phyloP scores from a whole-genome alignment of 768 basidiomycete genomes.

The Suillus hirtellus region DNA sequence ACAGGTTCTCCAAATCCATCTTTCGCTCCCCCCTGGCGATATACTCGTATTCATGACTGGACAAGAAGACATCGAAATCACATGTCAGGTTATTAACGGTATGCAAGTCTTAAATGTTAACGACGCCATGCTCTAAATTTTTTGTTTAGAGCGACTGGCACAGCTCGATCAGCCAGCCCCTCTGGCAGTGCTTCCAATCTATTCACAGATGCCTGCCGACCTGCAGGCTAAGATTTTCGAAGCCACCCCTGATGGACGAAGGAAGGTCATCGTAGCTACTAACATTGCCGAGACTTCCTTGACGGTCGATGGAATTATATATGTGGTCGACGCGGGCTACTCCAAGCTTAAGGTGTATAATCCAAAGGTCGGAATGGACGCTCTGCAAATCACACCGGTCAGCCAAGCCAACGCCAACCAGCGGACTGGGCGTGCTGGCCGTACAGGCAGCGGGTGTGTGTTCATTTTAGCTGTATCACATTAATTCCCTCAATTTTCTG shows the following conservation, averaged over 20 bases:
- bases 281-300: conserved; percentile 99
- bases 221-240: conserved; percentile 98
- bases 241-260: conserved; percentile 87
- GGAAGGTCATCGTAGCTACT: conserved; percentile 97
- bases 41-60: conserved; percentile 99
- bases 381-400: conserved; percentile 97
- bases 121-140: background rate
- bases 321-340: conserved; percentile 95
- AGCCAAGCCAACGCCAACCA: conserved; percentile 98
- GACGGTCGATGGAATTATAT: conserved; percentile 97
- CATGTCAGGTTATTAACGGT: conserved; percentile 94
- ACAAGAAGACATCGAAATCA: conserved; percentile 98
- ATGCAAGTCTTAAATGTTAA: conserved; percentile 18
- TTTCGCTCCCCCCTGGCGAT: conserved; percentile 90
- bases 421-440: conserved; percentile 92
- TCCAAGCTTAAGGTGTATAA: conserved; percentile 99
- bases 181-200: conserved; percentile 93
- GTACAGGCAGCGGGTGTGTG: conserved; percentile 90
- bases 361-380: conserved; percentile 99
- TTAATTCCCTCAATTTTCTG: conserved; percentile 1
- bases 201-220: conserved; percentile 99
- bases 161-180: conserved; percentile 91
- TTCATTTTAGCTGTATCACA: background rate
- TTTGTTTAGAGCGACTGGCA: conserved; percentile 72
- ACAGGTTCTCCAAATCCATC: conserved; percentile 95